Evolutionary conservation across 805 yeast genomes (phyloP).

Genomic region (Millerozyma miso): DNA sequence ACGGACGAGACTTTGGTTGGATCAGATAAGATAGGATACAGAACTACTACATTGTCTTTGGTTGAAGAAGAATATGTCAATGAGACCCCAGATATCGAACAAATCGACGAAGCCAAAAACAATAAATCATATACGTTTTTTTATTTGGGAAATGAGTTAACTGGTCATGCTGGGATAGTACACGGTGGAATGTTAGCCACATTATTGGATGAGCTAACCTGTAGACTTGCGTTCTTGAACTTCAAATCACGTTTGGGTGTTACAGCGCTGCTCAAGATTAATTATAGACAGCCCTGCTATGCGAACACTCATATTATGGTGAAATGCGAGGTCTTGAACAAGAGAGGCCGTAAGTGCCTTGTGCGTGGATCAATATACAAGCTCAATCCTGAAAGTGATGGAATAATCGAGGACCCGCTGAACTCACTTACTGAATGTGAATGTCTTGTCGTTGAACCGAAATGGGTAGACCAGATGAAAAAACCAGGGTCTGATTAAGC

Average conservation of each 20-base stretch:
- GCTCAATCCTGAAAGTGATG: slow-evolving; percentile 16
- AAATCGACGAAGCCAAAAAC: slow-evolving; percentile 11
- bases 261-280: slow-evolving; percentile 41
- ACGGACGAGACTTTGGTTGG: slow-evolving; percentile 36
- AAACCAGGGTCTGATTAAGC: slow-evolving; percentile 4
- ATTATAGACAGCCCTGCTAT: slow-evolving; percentile 34
- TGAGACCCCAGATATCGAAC: slow-evolving; percentile 20
- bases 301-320: slow-evolving; percentile 29
- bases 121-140: slow-evolving; percentile 36
- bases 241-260: slow-evolving; percentile 37
- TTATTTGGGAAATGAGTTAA: slow-evolving; percentile 32
- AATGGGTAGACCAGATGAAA: slow-evolving; percentile 31
- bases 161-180: slow-evolving; percentile 39
- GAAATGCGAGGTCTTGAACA: slow-evolving; percentile 27
- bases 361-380: slow-evolving; percentile 32
- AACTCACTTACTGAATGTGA: slow-evolving; percentile 34
- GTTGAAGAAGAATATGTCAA: slow-evolving; percentile 28
- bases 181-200: slow-evolving; percentile 44
- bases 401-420: slow-evolving; percentile 16
- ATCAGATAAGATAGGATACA: slow-evolving; percentile 27
- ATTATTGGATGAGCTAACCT: slow-evolving; percentile 38
- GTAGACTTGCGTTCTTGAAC: slow-evolving; percentile 40
- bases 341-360: slow-evolving; percentile 37
- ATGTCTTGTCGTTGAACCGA: slow-evolving; percentile 39
- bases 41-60: slow-evolving; percentile 30